Base-by-base conservation (phyloP, 2,329 filamentous ascomycete genomes). In the Fonsecaea multimorphosa region DNA sequence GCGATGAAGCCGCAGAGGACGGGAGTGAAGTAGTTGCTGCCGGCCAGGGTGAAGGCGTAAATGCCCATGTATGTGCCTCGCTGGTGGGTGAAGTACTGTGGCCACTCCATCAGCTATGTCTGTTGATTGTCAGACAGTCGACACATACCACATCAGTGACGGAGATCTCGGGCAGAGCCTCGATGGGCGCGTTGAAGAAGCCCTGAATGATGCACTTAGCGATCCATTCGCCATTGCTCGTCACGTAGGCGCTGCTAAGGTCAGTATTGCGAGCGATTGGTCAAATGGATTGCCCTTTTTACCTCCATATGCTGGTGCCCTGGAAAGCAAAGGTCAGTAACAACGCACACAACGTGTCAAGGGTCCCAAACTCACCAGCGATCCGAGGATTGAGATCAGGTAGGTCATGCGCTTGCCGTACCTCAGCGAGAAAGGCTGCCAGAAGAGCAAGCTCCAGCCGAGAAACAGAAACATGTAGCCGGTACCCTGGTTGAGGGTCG, bases 141-240 rank as follows among this genome's bases (percentile, higher is more conserved):
- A 14, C 6, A 74, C 77, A 54, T 68, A 79, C 78, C 68, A 81
- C 73, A 62, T 83, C 81, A 0, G 80, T 77, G 5, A 83, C 76
- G 3, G 78, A 80, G 19, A 83, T 79, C 68, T 83, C 82, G 14
- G 78, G 78, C 14, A 85, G 70, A 11, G 79, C 79, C 68, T 84
- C 83, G 22, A 83, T 79, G 0, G 83, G 82, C 1, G 82, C 78
- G 19, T 75, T 77, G 32, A 82, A 79, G 66, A 84, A 80, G 1
- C 82, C 82, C 59, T 80, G 78, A 0, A 85, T 69, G 29, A 84
- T 77, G 54, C 79, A 80, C 67, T 79, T 79, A 4, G 80, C 81
- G 27, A 80, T 79, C 81, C 81, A 84, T 68, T 82, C 78, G 6
- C 81, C 80, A 32, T 80, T 78, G n/a, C 76, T 79, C 36, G 76